These are phyloP conservation scores for Apophysomyces sp. DNA, from an alignment of 371 early-diverging fungal genomes.

Conservation along the genomic window DNA sequence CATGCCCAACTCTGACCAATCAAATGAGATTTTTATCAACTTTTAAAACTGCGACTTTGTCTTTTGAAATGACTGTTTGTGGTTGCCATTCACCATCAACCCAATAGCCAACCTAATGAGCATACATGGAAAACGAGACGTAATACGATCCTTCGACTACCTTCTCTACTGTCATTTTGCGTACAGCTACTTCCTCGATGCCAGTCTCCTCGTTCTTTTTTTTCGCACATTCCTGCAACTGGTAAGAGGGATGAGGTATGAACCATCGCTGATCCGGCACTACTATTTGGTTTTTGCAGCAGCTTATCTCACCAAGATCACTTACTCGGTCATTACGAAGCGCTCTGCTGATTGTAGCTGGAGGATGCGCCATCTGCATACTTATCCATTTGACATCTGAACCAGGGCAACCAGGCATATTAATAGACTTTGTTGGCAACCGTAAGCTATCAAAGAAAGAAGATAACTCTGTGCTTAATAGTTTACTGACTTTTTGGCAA, in stretches of 20 bases:
- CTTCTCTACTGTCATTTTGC: constrained; percentile 41
- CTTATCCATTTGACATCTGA: constrained; percentile 34
- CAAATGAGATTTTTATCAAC: too few species aligned
- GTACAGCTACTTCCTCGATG: constrained; percentile 44
- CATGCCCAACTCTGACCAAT: too few species aligned
- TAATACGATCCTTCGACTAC: constrained; percentile 42
- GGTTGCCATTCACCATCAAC: too few species aligned
- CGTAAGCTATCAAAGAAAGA: constrained; percentile 19
- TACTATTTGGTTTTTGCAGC: constrained; percentile 6
- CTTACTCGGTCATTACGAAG: constrained; percentile 31
- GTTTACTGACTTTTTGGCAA: not conserved
- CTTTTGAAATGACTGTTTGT: too few species aligned
- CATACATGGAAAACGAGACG: constrained; percentile 41
- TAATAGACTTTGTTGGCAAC: constrained; percentile 49
- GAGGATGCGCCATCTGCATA: constrained; percentile 28
- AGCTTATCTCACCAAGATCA: constrained; percentile 34
- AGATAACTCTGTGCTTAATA: not conserved
- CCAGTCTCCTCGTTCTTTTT: constrained; percentile 34
- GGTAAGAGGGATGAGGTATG: constrained; percentile 11
- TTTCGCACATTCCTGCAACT: constrained; percentile 37
- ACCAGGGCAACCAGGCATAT: constrained; percentile 40
- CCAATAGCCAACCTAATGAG: constrained; percentile 23
- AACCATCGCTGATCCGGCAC: not conserved
- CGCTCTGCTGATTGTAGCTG: constrained; percentile 28
- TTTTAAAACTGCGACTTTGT: too few species aligned